Conservation (phyloP, 495 filamentous ascomycete genomes). For the Platismatia glauca region DNA sequence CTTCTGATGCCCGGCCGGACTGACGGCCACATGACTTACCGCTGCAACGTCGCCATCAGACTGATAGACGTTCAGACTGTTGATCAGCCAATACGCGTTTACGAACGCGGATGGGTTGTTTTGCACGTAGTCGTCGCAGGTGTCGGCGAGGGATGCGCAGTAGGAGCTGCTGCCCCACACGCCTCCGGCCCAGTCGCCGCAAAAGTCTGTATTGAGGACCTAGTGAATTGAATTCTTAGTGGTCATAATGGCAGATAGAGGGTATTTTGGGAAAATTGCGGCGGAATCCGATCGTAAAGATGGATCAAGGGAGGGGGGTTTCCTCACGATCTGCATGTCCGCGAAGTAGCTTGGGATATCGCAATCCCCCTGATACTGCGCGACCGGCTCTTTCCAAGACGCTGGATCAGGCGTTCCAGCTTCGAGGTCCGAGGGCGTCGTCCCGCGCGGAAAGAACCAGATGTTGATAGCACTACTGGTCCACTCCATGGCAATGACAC, state of each 20-base stretch:
- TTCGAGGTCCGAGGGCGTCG: slow-evolving; percentile 50
- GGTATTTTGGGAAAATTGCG: slow-evolving; percentile 60
- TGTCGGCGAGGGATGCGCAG: slow-evolving; percentile 33
- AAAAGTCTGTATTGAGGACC: slow-evolving; percentile 77
- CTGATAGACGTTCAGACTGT: slow-evolving; percentile 51
- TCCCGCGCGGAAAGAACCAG: slow-evolving; percentile 65
- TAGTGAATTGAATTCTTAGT: background rate
- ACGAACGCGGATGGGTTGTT: slow-evolving; percentile 52
- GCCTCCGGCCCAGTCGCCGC: slow-evolving; percentile 76
- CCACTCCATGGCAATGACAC: slow-evolving; percentile 75
- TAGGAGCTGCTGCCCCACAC: slow-evolving; percentile 32
- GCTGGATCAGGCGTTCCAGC: slow-evolving; percentile 50
- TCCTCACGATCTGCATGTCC: background rate
- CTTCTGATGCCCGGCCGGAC: background rate
- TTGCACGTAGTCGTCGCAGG: slow-evolving; percentile 53
- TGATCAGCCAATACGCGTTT: slow-evolving; percentile 61
- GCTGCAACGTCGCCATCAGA: background rate
- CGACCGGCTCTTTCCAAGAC: slow-evolving; percentile 59
- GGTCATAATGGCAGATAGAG: background rate
- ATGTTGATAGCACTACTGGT: slow-evolving; percentile 55
- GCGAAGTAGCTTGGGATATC: background rate
- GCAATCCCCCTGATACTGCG: slow-evolving; percentile 46
- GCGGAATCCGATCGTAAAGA: slow-evolving; percentile 55
- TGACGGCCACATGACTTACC: background rate
- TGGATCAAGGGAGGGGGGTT: slow-evolving; percentile 10